Evolutionary conservation across 169 alveolate species (phyloP), one percentile per base, ranked within the genome.

Genomic region (Amoebophrya sp.): DNA sequence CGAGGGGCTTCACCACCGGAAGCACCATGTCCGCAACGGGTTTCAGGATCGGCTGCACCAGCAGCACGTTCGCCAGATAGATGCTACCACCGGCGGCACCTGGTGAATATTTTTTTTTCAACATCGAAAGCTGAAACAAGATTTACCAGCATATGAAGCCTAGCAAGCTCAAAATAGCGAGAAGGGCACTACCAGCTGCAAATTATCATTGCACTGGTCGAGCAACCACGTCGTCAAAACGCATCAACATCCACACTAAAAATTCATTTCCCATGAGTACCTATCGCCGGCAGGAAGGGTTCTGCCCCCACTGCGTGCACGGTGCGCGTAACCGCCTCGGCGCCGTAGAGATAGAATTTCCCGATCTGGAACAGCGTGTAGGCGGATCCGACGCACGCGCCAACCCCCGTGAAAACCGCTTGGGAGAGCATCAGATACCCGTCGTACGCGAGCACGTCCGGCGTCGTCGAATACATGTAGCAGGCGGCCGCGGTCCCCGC

Each of bases 281-380:
- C 83, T 7, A 66, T 25, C 83, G 35, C 35, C 10, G 83, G 83
- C 83, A 66, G 35, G 38, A 12, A 66, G 83, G 83, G 83, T 66
- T 66, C 83, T 18, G 83, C 83, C 7, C 83, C 83, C 35, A 66
- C 83, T 1, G 83, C 83, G 35, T 66, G 83, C 83, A 66, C 83
- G 83, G 35, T n/a, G 32, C 35, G 38, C 83, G 83, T 66, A 7
- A n/a, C 18, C 83, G 83, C 35, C 39, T 18, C 35, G 7, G 83
- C 83, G 29, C 83, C 83, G 83, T 66, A 66, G 7, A 66, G 35
- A 25, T 18, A 18, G 38, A 66, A 25, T 66, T 66, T 66, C 35
- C 83, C 83, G 35, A 66, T 25, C 32, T 66, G 83, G 32, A 25
- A 66, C 35, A 25, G 7, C 39, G 83, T 66, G 35, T 25, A 66